Conservation (phyloP, 202 grass and related monocot species). For the Panicum virgatum region DNA sequence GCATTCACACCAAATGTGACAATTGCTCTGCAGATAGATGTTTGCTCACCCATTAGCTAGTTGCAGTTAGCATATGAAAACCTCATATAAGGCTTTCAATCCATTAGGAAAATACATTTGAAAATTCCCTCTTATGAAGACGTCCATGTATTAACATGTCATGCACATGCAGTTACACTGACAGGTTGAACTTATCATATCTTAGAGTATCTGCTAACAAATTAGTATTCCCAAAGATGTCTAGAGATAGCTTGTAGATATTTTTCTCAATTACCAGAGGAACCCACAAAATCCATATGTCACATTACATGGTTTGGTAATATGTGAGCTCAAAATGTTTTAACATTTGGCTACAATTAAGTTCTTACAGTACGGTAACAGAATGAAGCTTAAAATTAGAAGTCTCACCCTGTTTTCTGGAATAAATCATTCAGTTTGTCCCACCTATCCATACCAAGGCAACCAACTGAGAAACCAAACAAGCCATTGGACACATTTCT, state of each 20-base stretch:
- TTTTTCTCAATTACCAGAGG: neutral
- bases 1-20: constrained; percentile 97
- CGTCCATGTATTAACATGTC: neutral
- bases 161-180: neutral
- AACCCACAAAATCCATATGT: constrained; percentile 12
- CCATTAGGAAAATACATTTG: neutral
- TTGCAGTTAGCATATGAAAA: neutral
- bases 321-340: neutral
- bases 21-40: constrained; percentile 70
- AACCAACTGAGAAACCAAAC: constrained; percentile 93
- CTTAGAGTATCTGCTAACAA: neutral
- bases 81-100: neutral
- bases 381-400: constrained; percentile 3
- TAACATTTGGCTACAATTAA: constrained; percentile 10
- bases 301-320: neutral
- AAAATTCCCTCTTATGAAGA: constrained; percentile 1
- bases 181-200: constrained; percentile 16
- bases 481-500: constrained; percentile 70
- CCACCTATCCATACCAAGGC: constrained; percentile 89
- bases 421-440: constrained; percentile 84
- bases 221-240: constrained; percentile 8
- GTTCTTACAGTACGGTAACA: neutral
- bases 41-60: constrained; percentile 38
- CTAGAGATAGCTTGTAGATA: neutral
- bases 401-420: constrained; percentile 70